These are phyloP conservation scores for Onygena corvina DNA, from an alignment of 2,329 filamentous ascomycete genomes.

Conservation along the genomic window DNA sequence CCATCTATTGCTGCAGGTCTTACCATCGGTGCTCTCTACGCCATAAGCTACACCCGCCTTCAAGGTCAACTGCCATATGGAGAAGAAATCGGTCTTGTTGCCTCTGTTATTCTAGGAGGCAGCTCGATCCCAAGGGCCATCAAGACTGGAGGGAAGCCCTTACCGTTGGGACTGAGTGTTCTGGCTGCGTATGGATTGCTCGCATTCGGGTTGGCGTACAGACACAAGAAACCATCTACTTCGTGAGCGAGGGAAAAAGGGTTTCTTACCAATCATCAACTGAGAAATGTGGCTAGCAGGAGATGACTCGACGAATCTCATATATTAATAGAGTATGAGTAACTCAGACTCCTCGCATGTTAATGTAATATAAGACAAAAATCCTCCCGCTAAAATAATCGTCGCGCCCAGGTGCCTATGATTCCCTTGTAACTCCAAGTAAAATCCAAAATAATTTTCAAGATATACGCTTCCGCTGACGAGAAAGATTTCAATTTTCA, in stretches of 20 bases:
- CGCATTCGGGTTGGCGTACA: constrained; percentile 63
- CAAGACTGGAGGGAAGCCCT: constrained; percentile 61
- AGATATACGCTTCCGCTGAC: neutral
- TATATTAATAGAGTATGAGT: too few relatives aligned
- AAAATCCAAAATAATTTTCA: neutral
- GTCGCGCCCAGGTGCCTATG: too few relatives aligned
- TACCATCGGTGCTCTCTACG: constrained; percentile 67
- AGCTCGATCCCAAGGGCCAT: constrained; percentile 79
- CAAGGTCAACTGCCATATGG: constrained; percentile 67
- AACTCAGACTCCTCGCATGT: too few relatives aligned
- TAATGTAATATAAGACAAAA: too few relatives aligned
- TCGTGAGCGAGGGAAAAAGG: neutral
- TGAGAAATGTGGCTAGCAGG: neutral
- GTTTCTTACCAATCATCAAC: neutral
- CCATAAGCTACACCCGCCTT: constrained; percentile 69
- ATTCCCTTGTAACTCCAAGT: constrained; percentile 3
- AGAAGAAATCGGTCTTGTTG: constrained; percentile 76
- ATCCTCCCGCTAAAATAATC: too few relatives aligned
- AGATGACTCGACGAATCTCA: neutral
- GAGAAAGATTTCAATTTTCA: neutral
- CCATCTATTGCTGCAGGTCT: constrained; percentile 78
- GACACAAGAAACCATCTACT: constrained; percentile 22
- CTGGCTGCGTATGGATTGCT: constrained; percentile 67
- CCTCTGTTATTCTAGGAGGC: constrained; percentile 71
- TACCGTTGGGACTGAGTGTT: constrained; percentile 67